A percentile compares a stretch with the other conserved stretches of the same genome.
Conservation (phyloP, 768 basidiomycete genomes). For the Macrolepiota dolichaula region DNA sequence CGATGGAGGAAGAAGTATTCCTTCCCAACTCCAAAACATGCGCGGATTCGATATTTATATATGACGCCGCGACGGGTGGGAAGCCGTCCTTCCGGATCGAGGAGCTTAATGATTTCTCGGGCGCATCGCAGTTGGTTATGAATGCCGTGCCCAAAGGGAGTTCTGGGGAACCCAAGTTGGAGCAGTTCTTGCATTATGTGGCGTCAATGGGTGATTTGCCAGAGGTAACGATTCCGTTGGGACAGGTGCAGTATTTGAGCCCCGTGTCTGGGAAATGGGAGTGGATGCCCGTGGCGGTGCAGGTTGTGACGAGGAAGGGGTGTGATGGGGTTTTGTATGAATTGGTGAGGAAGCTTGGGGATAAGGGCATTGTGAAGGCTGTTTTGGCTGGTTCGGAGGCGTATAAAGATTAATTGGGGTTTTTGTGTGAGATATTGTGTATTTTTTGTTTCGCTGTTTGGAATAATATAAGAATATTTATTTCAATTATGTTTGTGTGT, state of each 20-base stretch:
- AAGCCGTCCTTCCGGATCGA: constrained; percentile 32
- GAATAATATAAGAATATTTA: too few species aligned
- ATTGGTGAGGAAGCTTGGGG: constrained; percentile 26
- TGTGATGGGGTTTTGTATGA: constrained; percentile 33
- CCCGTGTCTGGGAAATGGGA: constrained; percentile 29
- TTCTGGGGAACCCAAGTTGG: constrained; percentile 13
- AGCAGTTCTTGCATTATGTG: constrained; percentile 29
- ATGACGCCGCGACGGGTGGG: constrained; percentile 32
- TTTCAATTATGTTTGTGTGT: too few species aligned
- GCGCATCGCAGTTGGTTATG: constrained; percentile 25
- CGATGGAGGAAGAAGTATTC: constrained; percentile 23
- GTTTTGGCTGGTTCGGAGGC: constrained; percentile 22
- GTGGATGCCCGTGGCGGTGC: constrained; percentile 32
- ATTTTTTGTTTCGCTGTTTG: background rate
- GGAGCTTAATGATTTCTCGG: constrained; percentile 28
- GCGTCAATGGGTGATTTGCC: constrained; percentile 36
- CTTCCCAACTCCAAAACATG: constrained; percentile 26
- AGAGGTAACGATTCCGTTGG: constrained; percentile 33
- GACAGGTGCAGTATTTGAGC: constrained; percentile 32
- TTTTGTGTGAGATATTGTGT: background rate
- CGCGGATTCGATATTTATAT: constrained; percentile 33
- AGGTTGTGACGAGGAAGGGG: constrained; percentile 30
- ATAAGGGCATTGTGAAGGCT: constrained; percentile 20
- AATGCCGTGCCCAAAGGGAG: constrained; percentile 14
- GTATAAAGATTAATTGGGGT: background rate